Conservation (phyloP, 2,329 filamentous ascomycete species). For the Fusarium incarnatum region DNA sequence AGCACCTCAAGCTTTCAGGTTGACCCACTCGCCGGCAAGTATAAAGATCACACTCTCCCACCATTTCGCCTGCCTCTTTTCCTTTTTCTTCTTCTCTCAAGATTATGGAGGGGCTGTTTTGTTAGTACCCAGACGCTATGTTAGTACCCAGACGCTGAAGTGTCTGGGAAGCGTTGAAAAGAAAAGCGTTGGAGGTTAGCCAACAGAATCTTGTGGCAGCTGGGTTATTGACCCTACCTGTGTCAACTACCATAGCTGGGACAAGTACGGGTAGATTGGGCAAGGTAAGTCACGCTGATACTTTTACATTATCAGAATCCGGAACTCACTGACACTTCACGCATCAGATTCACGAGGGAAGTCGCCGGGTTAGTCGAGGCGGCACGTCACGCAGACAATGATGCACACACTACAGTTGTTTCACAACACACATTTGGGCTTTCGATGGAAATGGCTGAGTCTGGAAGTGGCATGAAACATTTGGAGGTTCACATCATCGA, state of each 20-base stretch:
- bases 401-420: conserved; percentile 10
- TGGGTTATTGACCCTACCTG: neutral
- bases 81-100: neutral
- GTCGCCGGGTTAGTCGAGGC: neutral
- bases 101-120: neutral
- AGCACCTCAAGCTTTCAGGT: neutral
- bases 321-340: neutral
- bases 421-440: neutral
- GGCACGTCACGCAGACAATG: conserved; percentile 11
- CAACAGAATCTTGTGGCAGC: neutral
- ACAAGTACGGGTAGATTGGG: neutral
- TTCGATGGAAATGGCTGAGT: conserved; percentile 4
- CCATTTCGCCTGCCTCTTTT: neutral
- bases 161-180: neutral
- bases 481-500: neutral
- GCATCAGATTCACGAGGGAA: conserved; percentile 1
- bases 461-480: conserved; percentile 4
- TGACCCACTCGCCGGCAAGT: neutral
- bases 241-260: neutral
- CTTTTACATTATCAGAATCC: too few species aligned
- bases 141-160: too few species aligned
- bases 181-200: neutral
- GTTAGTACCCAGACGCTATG: too few species aligned
- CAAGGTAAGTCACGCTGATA: neutral
- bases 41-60: neutral